Evolutionary conservation across 176 grass and related monocot species (phyloP).

Genomic region (Coix lacrymajobi): DNA sequence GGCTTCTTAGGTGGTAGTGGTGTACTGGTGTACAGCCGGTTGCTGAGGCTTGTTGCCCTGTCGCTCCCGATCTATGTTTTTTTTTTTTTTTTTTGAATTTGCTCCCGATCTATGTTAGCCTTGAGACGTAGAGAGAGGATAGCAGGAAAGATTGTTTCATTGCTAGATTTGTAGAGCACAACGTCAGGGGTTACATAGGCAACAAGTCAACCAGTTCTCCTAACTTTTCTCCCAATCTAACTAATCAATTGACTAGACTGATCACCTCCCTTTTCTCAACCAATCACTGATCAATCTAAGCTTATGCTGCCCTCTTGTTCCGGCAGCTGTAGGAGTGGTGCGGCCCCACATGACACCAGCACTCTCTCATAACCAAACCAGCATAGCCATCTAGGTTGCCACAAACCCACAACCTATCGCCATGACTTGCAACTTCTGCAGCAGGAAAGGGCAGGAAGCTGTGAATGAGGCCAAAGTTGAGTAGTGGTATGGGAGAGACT

Average conservation of each 20-base stretch:
- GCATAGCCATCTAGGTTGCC: not conserved
- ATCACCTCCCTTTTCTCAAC: not conserved
- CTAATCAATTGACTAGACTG: not conserved
- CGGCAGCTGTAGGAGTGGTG: not conserved
- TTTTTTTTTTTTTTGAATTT: too few relatives aligned
- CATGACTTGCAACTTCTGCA: not conserved
- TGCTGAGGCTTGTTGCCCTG: not conserved
- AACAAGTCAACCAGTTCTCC: not conserved
- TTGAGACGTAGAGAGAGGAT: not conserved
- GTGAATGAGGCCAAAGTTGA: not conserved
- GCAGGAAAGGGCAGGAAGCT: not conserved
- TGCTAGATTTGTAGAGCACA: not conserved
- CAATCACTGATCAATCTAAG: not conserved
- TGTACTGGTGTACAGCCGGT: not conserved
- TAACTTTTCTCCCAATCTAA: not conserved
- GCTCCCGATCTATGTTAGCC: not conserved
- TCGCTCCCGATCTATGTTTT: too few relatives aligned
- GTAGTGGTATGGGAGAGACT: not conserved
- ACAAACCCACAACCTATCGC: not conserved
- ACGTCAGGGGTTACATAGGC: not conserved
- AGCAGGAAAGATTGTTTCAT: not conserved
- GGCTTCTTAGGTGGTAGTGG: not conserved
- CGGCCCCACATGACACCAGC: not conserved
- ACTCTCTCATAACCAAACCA: not conserved
- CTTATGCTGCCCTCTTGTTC: not conserved